Conservation (phyloP, 768 basidiomycete genomes). For the Termitomyces sp. region DNA sequence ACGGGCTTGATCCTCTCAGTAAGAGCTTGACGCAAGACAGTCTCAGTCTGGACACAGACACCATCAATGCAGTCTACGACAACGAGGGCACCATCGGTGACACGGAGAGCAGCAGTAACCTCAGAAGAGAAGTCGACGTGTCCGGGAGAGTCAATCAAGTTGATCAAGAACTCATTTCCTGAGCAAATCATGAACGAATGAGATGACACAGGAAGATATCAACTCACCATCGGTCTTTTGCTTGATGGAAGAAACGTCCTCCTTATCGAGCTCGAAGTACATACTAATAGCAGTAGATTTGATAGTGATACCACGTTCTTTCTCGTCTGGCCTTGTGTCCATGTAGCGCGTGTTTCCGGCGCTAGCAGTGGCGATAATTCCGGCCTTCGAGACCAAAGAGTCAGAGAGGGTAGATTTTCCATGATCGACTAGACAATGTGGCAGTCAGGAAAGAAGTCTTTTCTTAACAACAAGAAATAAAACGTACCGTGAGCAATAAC, state of each 20-base stretch:
- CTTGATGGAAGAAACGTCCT: conserved; percentile 76
- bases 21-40: conserved; percentile 94
- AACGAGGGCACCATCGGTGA: conserved; percentile 98
- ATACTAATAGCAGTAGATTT: conserved; percentile 99
- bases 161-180: conserved; percentile 98
- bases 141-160: conserved; percentile 98
- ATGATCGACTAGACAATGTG: conserved; percentile 74
- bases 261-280: conserved; percentile 95
- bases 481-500: conserved; percentile 80
- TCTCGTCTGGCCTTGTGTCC: conserved; percentile 94
- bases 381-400: conserved; percentile 96
- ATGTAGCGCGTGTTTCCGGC: conserved; percentile 95
- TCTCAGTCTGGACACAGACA: conserved; percentile 99
- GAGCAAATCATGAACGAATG: neutral
- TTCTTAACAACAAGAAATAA: neutral
- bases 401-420: conserved; percentile 99
- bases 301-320: conserved; percentile 99
- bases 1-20: conserved; percentile 99
- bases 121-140: conserved; percentile 99
- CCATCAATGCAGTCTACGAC: conserved; percentile 99
- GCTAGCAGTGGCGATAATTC: conserved; percentile 91
- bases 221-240: conserved; percentile 86
- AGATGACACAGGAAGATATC: neutral
- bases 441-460: neutral
- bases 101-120: conserved; percentile 98